Base-by-base conservation (phyloP, 805 yeast genomes). In the Ogataea glucozyma region DNA sequence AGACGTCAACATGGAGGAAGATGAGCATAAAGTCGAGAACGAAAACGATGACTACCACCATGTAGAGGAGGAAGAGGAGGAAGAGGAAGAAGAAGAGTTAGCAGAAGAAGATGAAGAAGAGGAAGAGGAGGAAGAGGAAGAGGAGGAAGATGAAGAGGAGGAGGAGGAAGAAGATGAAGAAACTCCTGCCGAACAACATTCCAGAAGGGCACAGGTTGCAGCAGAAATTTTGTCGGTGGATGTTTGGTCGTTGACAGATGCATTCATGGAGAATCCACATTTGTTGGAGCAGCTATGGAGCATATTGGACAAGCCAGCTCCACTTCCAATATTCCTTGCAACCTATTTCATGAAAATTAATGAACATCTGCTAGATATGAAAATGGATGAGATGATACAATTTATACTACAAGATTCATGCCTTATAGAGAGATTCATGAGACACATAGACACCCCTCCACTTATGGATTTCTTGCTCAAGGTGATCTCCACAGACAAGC, bases 201-300 rank as follows among this genome's bases (percentile, higher is more conserved):
- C 64, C 24, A 57, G 71, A 49, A 54, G 71, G 39, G 81, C 88
- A 1, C 82, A 81, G 43, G 73, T 84, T 53, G 89, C 96, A 5
- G 88, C 96, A 2, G 98, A 93, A 61, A 83, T 93, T 31, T 70
- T 93, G 36, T 79, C 91, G 30, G 88, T 93, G 4, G 98, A 91
- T 58, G 90, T 89, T 7, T 91, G 97, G 97, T 85, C 95, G 2
- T 71, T 93, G 27, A 85, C 96, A 1, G 96, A 90, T 53, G 82
- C 95, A 1, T 83, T 93, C 42, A 82, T 91, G 83, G 90, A 86
- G 52, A 78, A 81, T 46, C 70, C 77, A 4, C 75, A 71, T 16
- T 71, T 87, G 27, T 66, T 93, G 56, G 77, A 78, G 41, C 78
- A 75, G 56, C 66, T 93, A 35, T 93, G 99, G 99, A 65, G 79